Conservation (phyloP, 208 protist species). For the Leishmania turanica region DNA sequence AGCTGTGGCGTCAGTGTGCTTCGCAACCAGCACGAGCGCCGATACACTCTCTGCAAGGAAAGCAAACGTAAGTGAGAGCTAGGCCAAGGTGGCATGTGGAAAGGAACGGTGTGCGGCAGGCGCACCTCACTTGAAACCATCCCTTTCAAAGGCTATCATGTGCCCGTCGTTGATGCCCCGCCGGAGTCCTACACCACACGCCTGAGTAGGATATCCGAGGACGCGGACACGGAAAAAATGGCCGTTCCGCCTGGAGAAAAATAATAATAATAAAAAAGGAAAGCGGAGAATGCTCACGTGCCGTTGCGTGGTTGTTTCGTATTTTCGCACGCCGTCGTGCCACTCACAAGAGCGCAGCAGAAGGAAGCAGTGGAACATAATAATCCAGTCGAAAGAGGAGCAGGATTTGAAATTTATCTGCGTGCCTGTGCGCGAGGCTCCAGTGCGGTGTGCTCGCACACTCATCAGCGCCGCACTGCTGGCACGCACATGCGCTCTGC, state of each 20-base stretch:
- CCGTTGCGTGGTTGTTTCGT: not conserved
- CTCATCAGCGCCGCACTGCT: not conserved
- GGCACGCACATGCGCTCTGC: not conserved
- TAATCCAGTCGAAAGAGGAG: not conserved
- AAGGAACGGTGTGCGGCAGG: no score
- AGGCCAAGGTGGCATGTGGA: not conserved
- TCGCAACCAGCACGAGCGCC: not conserved
- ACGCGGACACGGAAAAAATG: not conserved
- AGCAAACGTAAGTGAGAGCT: not conserved
- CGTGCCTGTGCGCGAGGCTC: no score
- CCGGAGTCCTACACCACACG: not conserved
- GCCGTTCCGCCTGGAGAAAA: no score
- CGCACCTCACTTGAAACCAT: not conserved
- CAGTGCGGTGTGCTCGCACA: not conserved
- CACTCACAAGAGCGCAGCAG: conserved; percentile 7
- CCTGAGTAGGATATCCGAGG: no score
- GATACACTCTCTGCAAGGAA: not conserved
- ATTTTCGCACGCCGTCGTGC: not conserved
- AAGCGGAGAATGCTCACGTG: not conserved
- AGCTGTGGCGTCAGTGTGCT: not conserved
- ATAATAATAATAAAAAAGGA: no score
- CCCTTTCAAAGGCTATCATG: not conserved
- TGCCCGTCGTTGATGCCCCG: no score
- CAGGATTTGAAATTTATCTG: not conserved
- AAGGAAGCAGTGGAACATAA: conserved; percentile 23